Base-by-base conservation (phyloP, 1,284 basidiomycete genomes). In the Cutaneotrichosporon sp. region DNA sequence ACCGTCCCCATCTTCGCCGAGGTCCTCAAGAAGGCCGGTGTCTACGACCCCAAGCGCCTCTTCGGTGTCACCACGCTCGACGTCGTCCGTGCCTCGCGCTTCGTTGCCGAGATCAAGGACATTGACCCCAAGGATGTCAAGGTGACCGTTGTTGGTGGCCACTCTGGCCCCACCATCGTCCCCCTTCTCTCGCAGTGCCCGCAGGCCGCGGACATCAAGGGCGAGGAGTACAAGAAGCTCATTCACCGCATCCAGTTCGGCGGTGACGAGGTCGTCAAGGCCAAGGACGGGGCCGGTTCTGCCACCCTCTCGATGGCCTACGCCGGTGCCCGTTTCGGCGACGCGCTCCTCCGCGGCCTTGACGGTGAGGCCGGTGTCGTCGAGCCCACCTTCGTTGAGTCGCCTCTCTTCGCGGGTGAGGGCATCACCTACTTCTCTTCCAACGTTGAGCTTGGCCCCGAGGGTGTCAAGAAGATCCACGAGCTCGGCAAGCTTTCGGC, bases 11-110 rank as follows among this genome's bases (percentile, higher is more conserved):
- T 99, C 71, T 90, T 92, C 48, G 90, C 85, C 43, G 92, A 97
- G 76, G 86, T 94, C 37, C 84, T 93, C 80, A 97, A 96, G 84
- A 87, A 90, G 77, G 82, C 86, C 64, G 86, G 85, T 46, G 86
- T 90, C 46, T 97, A 88, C 73, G 85, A 98, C 76, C 87, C 91
- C 61, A 93, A 88, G 80, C 84, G 83, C 64, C 75, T 98, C 61
- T 97, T 97, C 71, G 96, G 94, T 82, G 91, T 97, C 47, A 97
- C 96, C 55, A 97, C 96, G 32, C 83, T 99, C 59, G 94, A 99
- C 75, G 92, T 97, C 60, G 90, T 97, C 66, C 92, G 96, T 67
- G 85, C 96, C 26, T 92, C 91, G 16, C 93, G 91, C 52, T 98
- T 98, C 76, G 85, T 96, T 48, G 80, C 91, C 26, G 89, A 92